These are phyloP conservation scores for Stephania yunnanensis DNA, from an alignment of 164 flowering plant genomes.

Conservation along the genomic window DNA sequence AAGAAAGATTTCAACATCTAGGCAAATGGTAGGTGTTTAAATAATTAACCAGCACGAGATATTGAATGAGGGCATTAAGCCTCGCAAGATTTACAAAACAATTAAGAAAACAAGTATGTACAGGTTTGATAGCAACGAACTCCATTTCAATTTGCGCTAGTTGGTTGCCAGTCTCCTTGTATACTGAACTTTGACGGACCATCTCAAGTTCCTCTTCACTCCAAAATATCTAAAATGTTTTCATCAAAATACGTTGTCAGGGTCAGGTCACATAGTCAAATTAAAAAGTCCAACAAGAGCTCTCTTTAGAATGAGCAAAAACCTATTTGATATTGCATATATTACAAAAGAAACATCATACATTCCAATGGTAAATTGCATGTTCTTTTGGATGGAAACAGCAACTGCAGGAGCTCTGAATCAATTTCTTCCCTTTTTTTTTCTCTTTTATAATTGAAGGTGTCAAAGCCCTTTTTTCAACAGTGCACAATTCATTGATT, in stretches of 20 bases:
- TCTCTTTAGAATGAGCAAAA: no score
- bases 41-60: no score
- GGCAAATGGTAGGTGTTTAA: neutral
- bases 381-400: no score
- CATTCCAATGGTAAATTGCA: no score
- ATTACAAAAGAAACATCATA: no score
- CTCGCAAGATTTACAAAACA: neutral
- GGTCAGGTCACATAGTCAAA: neutral
- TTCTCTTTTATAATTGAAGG: no score
- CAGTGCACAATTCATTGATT: no score
- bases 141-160: constrained; percentile 48
- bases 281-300: neutral
- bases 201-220: constrained; percentile 55
- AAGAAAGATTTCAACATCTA: neutral
- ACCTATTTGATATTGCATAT: no score
- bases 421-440: no score
- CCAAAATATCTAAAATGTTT: constrained; percentile 61
- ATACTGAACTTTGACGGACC: constrained; percentile 50
- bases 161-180: constrained; percentile 48
- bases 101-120: constrained; percentile 19
- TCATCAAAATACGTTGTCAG: neutral
- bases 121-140: constrained; percentile 39
- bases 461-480: no score
- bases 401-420: no score
- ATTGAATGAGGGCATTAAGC: no score